A percentile compares a stretch with the other conserved stretches of the same genome.
Evolutionary conservation across 2,329 filamentous ascomycete genomes (phyloP).

Genomic region (Aspergillus piperis): DNA sequence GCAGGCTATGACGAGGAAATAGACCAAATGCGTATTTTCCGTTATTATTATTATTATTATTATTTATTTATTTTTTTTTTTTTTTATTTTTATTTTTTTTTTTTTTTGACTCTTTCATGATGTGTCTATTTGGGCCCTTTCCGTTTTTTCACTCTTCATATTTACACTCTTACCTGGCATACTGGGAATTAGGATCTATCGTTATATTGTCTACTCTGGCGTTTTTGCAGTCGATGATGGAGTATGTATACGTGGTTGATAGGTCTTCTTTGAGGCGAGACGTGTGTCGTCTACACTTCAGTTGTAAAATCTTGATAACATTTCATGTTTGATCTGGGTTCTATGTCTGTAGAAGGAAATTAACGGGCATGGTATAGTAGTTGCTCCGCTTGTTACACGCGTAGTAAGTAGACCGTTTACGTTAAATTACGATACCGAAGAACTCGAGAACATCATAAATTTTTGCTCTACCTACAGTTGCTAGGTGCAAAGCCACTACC

Average conservation of each 20-base stretch:
- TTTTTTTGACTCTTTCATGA: background rate
- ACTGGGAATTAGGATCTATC: background rate
- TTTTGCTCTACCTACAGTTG: background rate
- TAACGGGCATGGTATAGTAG: too few relatives aligned
- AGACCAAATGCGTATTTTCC: background rate
- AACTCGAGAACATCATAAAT: background rate
- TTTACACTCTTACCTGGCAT: background rate
- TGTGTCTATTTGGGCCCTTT: background rate
- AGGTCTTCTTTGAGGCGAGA: background rate
- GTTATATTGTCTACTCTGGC: slow-evolving; percentile 1
- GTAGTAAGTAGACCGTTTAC: too few relatives aligned
- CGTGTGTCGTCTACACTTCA: background rate
- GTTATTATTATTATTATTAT: too few relatives aligned
- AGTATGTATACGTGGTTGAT: slow-evolving; percentile 1
- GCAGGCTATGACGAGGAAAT: slow-evolving; percentile 30
- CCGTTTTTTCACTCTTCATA: background rate
- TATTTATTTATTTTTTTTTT: background rate
- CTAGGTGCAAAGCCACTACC: slow-evolving; percentile 6
- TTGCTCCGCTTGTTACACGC: too few relatives aligned
- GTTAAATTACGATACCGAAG: too few relatives aligned
- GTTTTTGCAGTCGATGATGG: slow-evolving; percentile 3
- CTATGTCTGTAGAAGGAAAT: background rate
- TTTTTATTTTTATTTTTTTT: background rate
- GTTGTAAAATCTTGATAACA: background rate
- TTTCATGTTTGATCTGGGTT: background rate